Percentiles rank a stretch among this genome's conserved stretches.
Conservation (phyloP, 345 rosid genomes). For the Rhodamnia argentea region DNA sequence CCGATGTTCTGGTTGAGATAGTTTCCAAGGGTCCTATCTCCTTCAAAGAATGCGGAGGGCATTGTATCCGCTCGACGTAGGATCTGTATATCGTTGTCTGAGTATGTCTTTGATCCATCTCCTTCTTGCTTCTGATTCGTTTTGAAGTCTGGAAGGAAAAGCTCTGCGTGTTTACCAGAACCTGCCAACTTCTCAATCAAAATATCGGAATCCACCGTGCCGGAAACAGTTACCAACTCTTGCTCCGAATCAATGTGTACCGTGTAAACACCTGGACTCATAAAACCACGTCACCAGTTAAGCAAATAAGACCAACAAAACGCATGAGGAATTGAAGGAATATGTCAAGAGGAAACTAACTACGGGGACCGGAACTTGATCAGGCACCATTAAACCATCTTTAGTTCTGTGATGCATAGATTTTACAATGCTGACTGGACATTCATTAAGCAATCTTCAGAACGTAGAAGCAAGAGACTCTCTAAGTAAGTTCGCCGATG, state of each 20-base stretch:
- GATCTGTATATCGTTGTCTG: not conserved
- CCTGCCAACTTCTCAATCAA: slow-evolving; percentile 37
- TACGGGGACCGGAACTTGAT: not conserved
- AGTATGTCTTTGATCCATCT: not conserved
- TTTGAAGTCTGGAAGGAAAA: not conserved
- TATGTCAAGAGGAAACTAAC: not conserved
- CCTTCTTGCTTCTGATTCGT: not conserved
- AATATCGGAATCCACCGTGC: slow-evolving; percentile 34
- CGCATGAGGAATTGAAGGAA: not conserved
- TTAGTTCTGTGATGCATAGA: not conserved
- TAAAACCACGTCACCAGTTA: not conserved
- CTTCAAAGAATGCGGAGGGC: not conserved
- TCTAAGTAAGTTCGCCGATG: not conserved
- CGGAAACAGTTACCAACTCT: slow-evolving; percentile 44
- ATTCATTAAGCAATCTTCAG: not conserved
- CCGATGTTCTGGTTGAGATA: not conserved
- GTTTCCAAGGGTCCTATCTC: not conserved
- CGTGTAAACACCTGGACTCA: slow-evolving; percentile 44
- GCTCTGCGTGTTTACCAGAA: slow-evolving; percentile 56
- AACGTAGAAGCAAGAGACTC: not conserved
- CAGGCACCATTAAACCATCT: not conserved
- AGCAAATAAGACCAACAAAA: not conserved
- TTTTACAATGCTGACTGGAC: not conserved
- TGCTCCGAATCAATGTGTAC: slow-evolving; percentile 45
- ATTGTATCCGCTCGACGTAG: not conserved